phyloP scores from a whole-genome alignment of 306 rosid genomes.

The Coriaria nepalensis region DNA sequence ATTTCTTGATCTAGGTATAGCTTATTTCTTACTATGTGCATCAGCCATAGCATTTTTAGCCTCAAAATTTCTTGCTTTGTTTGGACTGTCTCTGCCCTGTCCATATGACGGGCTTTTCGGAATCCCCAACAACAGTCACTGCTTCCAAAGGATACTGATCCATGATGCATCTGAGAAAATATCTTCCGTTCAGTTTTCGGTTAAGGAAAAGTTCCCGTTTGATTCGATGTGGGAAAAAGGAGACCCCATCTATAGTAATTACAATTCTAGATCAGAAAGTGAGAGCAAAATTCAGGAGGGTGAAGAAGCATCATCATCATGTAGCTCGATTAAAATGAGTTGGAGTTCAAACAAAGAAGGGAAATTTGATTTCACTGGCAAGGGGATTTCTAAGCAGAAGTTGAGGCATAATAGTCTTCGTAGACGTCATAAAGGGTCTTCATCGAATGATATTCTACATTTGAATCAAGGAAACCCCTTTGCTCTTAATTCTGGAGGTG shows the following conservation, averaged over 20 bases:
- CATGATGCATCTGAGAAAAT: constrained; percentile 22
- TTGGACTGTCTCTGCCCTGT: constrained; percentile 32
- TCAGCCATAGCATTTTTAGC: constrained; percentile 24
- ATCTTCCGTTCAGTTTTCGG: constrained; percentile 15
- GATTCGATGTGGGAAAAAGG: constrained; percentile 12
- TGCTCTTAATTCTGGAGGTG: constrained; percentile 23
- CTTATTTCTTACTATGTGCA: constrained; percentile 27
- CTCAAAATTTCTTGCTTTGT: constrained; percentile 26
- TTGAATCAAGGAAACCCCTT: constrained; percentile 14
- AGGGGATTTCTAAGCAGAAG: constrained; percentile 10
- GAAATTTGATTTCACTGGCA: constrained; percentile 9
- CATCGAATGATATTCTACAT: constrained; percentile 12
- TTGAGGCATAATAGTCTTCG: constrained; percentile 14
- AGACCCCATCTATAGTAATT: constrained; percentile 4
- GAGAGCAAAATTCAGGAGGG: constrained; percentile 16
- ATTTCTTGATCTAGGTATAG: constrained; percentile 36
- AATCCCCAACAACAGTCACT: constrained; percentile 15
- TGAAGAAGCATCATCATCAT: constrained; percentile 4
- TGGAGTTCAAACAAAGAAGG: constrained; percentile 11
- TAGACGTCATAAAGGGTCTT: constrained; percentile 7
- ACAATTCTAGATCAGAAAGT: neutral
- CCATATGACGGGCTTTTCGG: constrained; percentile 33
- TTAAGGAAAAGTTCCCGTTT: constrained; percentile 23
- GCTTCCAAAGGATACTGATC: constrained; percentile 25
- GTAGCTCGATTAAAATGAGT: constrained; percentile 10